phyloP scores from a whole-genome alignment of 305 asterid genomes.

The Galium porrigens region DNA sequence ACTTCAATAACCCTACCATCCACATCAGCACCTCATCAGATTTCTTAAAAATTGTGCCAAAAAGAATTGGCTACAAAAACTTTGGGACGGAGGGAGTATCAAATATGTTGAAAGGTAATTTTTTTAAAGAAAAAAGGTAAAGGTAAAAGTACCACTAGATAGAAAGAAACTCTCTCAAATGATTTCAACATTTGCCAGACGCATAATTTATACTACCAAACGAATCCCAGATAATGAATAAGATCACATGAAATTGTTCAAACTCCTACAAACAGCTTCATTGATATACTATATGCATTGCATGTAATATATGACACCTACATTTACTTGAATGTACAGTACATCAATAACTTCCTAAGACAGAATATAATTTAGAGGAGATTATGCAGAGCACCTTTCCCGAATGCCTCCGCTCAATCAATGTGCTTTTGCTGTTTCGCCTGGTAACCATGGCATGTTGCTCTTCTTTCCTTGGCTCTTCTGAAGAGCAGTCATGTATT shows the following conservation, averaged over 20 bases:
- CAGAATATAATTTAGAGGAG: constrained; percentile 1
- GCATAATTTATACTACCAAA: neutral
- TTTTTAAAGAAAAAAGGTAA: neutral
- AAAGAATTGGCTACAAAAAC: too few relatives aligned
- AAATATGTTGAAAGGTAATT: neutral
- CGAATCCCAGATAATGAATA: neutral
- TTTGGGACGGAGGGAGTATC: too few relatives aligned
- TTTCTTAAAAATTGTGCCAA: too few relatives aligned
- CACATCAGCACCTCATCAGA: too few relatives aligned
- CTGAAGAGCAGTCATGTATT: constrained; percentile 27
- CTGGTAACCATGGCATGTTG: constrained; percentile 32
- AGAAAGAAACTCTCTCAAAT: neutral
- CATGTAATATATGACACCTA: neutral
- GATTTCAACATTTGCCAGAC: neutral
- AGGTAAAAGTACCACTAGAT: neutral
- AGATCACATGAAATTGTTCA: neutral
- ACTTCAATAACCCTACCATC: too few relatives aligned
- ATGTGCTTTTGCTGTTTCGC: constrained; percentile 19
- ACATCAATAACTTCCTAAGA: neutral
- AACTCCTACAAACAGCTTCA: neutral
- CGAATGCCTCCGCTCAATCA: constrained; percentile 8
- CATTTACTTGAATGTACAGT: constrained; percentile 4
- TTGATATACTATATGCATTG: constrained; percentile 3
- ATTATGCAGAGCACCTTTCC: constrained; percentile 17
- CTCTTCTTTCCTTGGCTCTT: constrained; percentile 25